Conservation (phyloP, 164 flowering plant genomes). For the Malania oleifera region DNA sequence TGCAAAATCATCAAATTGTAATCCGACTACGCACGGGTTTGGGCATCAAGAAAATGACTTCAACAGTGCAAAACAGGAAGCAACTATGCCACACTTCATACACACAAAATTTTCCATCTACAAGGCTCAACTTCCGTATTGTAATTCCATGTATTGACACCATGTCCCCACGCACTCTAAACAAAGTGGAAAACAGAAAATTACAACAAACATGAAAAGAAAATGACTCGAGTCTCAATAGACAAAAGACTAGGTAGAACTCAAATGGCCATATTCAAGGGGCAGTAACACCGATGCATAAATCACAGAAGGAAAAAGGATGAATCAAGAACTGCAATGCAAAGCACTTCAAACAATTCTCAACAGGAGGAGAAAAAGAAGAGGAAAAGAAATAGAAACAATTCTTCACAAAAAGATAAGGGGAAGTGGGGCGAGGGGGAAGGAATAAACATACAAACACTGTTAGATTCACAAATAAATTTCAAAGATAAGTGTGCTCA, state of each 20-base stretch:
- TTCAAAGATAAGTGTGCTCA: constrained; percentile 2
- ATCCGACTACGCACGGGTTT: too few species aligned
- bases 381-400: constrained; percentile 11
- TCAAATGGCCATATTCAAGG: background rate
- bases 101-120: too few species aligned
- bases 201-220: background rate
- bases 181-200: constrained; percentile 8
- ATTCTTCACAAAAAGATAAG: background rate
- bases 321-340: constrained; percentile 2
- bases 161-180: background rate
- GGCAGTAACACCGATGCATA: background rate
- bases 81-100: too few species aligned
- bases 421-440: background rate
- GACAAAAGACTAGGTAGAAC: background rate
- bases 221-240: background rate
- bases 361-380: background rate
- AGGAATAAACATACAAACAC: constrained; percentile 21
- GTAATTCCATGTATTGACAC: too few species aligned
- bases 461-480: constrained; percentile 12
- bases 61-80: too few species aligned
- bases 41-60: too few species aligned
- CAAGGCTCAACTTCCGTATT: too few species aligned
- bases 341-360: constrained; percentile 13
- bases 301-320: background rate
- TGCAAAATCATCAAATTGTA: too few species aligned